Evolutionary conservation across 805 yeast species (phyloP).

Genomic region (Teunomyces tritomae): DNA sequence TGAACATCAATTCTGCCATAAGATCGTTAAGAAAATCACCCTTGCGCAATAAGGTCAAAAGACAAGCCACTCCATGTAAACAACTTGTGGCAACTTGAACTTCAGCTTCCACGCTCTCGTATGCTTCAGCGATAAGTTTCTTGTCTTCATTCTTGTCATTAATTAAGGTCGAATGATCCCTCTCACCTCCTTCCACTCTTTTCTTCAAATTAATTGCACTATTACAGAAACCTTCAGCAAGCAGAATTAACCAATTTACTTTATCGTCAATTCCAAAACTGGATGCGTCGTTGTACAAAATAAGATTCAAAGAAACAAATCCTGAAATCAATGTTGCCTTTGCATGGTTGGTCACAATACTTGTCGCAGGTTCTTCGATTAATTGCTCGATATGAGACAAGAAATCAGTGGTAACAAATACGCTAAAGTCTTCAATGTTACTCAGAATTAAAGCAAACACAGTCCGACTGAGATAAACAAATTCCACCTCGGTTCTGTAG

Average conservation of each 20-base stretch:
- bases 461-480: slow-evolving; percentile 39
- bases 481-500: slow-evolving; percentile 40
- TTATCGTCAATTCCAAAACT: slow-evolving; percentile 49
- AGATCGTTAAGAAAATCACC: slow-evolving; percentile 43
- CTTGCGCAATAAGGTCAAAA: slow-evolving; percentile 43
- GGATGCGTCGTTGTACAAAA: slow-evolving; percentile 48
- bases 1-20: slow-evolving; percentile 39
- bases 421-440: slow-evolving; percentile 51
- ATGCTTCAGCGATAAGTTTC: slow-evolving; percentile 32
- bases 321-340: slow-evolving; percentile 40
- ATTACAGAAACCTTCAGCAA: slow-evolving; percentile 38
- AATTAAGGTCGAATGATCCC: slow-evolving; percentile 41
- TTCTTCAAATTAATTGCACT: slow-evolving; percentile 28
- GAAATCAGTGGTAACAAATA: slow-evolving; percentile 31
- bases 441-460: slow-evolving; percentile 43
- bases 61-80: slow-evolving; percentile 45
- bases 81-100: slow-evolving; percentile 40
- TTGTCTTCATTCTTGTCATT: slow-evolving; percentile 35
- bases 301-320: slow-evolving; percentile 36
- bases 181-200: slow-evolving; percentile 39
- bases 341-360: slow-evolving; percentile 34
- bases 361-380: slow-evolving; percentile 33
- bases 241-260: slow-evolving; percentile 41
- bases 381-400: slow-evolving; percentile 22
- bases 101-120: slow-evolving; percentile 28